Evolutionary conservation across 2,329 filamentous ascomycete genomes (phyloP), one percentile per base, ranked within the genome.

Genomic region (Alternaria brassicae): DNA sequence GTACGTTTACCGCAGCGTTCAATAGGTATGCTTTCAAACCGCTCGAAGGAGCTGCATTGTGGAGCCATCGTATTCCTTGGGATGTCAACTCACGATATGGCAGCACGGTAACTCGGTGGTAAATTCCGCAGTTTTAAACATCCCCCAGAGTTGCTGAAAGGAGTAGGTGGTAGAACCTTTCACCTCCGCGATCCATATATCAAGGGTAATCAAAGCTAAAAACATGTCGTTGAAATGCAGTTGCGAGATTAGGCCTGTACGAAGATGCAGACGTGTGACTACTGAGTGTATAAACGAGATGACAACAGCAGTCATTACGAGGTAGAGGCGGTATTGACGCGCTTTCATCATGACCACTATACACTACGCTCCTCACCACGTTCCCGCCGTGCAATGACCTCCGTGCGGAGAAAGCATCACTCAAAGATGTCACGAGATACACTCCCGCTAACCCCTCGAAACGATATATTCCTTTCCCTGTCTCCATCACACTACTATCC

Each of bases 1-100:
- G 53, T 49, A 30, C 21, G 36, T 17, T n/a, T n/a, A n/a, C 23
- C 53, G 44, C 44, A 50, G 53, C 23, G 13, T 56, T 41, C 53
- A 17, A 50, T 9, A 19, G 3, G 1, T 15, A 0, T 17, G 9
- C 3, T 1, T 28, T 8, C 7, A 15, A 41, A 5, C 30, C 41
- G n/a, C 49, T 40, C 17, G n/a, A 41, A 51, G n/a, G 19, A 27
- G 51, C 4, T 12, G 23, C 13, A 2, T 47, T 1, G 23, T 39
- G n/a, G 39, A 17, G 34, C 10, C 6, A 21, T 13, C 27, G n/a
- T 5, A 5, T 10, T 48, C 34, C 10, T 27, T 17, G 40, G 28
- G 9, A n/a, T 13, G 12, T 10, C 9, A 21, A 34, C 17, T 19
- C 12, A 17, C 30, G 21, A 17, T 7, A 5, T 6, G 27, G 12